Evolutionary conservation across 257 asterid genomes (phyloP), one percentile per base, ranked within the genome.

Genomic region (Mitragyna speciosa): DNA sequence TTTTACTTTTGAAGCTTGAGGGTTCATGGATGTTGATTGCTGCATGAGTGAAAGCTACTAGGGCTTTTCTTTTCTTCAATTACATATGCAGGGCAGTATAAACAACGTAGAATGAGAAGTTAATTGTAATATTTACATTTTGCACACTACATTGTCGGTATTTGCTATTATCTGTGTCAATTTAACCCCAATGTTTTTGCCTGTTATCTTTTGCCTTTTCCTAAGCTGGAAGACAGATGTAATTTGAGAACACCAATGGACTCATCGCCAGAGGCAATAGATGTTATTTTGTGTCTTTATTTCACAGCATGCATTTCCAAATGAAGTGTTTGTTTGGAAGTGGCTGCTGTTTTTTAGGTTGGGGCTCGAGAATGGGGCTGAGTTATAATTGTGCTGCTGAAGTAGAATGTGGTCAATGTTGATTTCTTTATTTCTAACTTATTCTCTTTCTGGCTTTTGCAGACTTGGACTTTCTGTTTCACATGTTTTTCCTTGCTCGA

Each of bases 401-500:
- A 5, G 26, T 31, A 11, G 39, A 51, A 52, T 66, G 6, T 12
- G 31, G 39, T 33, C 52, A 11, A 19, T 36, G 14, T 72, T 77
- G 43, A 31, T 72, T 12, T 24, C 56, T 82, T 82, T 54, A 24
- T 52, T 56, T 43, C 20, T 41, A 67, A 77, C 52, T n/a, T 43
- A 47, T 28, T 77, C 45, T 69, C 17, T 16, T 76, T 71, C 77
- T 84, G 14, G 12, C 51, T 22, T 74, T 83, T 82, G 59, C 99
- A 96, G 99, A 96, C 80, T 86, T 96, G 96, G 98, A 96, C 89
- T 96, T 96, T 80, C 84, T 96, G 89, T 96, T 96, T 86, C 99
- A 96, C 95, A 96, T 96, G 99, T 96, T 96, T 93, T 96, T 96
- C 86, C 95, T 96, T 78, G 99, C 97, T 75, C 96, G 99, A 22